phyloP scores from a whole-genome alignment of 2,329 filamentous ascomycete genomes.

The Cladorrhinum sp. region DNA sequence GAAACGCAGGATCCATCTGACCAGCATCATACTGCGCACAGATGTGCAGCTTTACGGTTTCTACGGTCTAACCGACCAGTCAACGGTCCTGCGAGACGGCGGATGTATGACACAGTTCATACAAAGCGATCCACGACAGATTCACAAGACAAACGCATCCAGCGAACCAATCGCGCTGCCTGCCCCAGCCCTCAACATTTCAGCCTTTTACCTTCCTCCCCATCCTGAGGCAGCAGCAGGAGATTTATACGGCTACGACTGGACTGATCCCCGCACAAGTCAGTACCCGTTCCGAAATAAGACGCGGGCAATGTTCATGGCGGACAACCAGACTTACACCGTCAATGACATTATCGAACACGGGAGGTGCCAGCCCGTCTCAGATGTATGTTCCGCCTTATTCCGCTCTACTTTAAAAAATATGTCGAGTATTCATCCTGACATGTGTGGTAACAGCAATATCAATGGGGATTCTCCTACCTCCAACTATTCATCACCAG shows the following conservation, averaged over 20 bases:
- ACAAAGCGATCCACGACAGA: no score
- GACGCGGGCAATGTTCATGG: not conserved
- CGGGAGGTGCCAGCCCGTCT: not conserved
- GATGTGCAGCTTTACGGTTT: not conserved
- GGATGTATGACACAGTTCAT: no score
- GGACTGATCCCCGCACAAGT: not conserved
- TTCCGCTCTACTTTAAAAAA: not conserved
- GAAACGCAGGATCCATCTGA: no score
- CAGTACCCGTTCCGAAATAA: not conserved
- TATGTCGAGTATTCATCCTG: not conserved
- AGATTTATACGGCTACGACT: not conserved
- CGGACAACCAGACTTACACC: not conserved
- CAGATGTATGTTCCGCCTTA: not conserved
- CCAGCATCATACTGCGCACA: not conserved
- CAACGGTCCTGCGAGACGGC: no score
- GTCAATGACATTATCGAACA: not conserved
- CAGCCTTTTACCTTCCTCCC: not conserved
- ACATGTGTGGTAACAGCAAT: not conserved
- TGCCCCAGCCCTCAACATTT: not conserved
- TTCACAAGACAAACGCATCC: not conserved
- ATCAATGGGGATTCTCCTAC: constrained; percentile 6
- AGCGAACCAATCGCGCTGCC: not conserved
- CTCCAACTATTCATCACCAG: not conserved
- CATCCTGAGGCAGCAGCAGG: not conserved
- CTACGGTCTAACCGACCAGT: not conserved